These are phyloP conservation scores for Trypanosomatidae sp. DNA, from an alignment of 208 protist genomes.

Conservation along the genomic window DNA sequence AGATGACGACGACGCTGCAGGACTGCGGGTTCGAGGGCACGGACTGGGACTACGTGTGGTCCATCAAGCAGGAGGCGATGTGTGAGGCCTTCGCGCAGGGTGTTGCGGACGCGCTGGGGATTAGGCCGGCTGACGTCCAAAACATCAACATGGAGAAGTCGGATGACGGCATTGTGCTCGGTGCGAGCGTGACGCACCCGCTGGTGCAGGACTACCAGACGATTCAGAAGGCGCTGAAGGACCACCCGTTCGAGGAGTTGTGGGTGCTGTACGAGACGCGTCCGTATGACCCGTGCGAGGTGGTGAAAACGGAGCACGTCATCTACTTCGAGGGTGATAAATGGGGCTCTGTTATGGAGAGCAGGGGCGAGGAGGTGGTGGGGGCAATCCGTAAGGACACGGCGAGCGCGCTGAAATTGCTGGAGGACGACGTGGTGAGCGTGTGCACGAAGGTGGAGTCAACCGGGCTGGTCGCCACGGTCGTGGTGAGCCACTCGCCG, in stretches of 20 bases:
- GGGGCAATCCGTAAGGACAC: conserved; percentile 41
- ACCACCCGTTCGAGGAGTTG: conserved; percentile 33
- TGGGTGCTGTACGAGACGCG: conserved; percentile 53
- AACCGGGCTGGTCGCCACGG: conserved; percentile 13
- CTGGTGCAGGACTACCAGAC: conserved; percentile 23
- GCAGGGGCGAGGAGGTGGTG: conserved; percentile 21
- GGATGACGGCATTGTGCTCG: neutral
- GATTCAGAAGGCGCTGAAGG: conserved; percentile 38
- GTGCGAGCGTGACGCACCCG: conserved; percentile 29
- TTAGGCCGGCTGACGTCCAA: conserved; percentile 12
- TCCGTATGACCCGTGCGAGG: conserved; percentile 22
- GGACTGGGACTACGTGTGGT: conserved; percentile 54
- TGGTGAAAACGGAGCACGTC: conserved; percentile 27
- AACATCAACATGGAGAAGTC: conserved; percentile 5
- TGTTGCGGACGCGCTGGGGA: conserved; percentile 11
- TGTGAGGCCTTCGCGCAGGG: conserved; percentile 35
- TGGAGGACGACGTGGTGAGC: conserved; percentile 27
- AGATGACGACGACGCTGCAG: conserved; percentile 22
- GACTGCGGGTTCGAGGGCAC: conserved; percentile 57
- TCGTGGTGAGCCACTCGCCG: conserved; percentile 35
- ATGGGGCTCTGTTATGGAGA: conserved; percentile 45
- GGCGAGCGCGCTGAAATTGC: conserved; percentile 31
- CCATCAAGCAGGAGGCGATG: conserved; percentile 22
- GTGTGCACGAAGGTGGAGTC: conserved; percentile 18
- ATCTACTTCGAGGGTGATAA: conserved; percentile 61